Conservation (phyloP, 208 protist species). For the Angomonas deanei region DNA sequence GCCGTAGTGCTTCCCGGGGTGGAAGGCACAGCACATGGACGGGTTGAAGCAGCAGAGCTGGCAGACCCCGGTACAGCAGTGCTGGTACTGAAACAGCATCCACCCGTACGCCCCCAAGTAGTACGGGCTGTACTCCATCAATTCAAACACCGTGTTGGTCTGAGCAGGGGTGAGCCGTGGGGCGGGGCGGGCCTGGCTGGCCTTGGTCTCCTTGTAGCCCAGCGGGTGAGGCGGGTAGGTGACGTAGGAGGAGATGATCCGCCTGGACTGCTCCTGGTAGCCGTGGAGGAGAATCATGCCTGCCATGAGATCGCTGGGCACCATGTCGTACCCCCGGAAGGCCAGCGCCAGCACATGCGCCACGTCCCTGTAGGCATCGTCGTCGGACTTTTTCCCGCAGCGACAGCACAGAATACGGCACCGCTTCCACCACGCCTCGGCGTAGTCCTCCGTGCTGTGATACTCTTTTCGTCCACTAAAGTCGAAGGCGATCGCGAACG, state of each 20-base stretch:
- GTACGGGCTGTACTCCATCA: constrained; percentile 64
- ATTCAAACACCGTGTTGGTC: constrained; percentile 24
- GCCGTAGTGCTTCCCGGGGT: constrained; percentile 33
- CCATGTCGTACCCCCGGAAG: constrained; percentile 82
- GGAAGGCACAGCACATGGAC: constrained; percentile 56
- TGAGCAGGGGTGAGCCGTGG: constrained; percentile 29
- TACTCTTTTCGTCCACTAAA: constrained; percentile 33
- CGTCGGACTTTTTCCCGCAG: constrained; percentile 18
- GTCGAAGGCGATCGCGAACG: constrained; percentile 45
- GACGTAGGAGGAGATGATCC: constrained; percentile 18
- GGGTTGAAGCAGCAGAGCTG: constrained; percentile 60
- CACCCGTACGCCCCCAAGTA: constrained; percentile 78
- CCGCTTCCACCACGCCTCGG: constrained; percentile 54
- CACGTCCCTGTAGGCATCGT: constrained; percentile 52
- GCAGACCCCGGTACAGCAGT: constrained; percentile 48
- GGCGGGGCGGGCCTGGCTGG: constrained; percentile 44
- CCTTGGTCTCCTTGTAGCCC: constrained; percentile 31
- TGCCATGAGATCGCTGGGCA: constrained; percentile 77
- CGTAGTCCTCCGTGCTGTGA: constrained; percentile 49
- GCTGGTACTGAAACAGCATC: constrained; percentile 60
- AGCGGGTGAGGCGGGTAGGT: constrained; percentile 24
- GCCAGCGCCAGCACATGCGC: constrained; percentile 57
- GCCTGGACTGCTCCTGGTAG: constrained; percentile 41
- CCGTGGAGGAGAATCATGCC: constrained; percentile 79
- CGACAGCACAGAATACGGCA: constrained; percentile 55